phyloP scores from a whole-genome alignment of 495 filamentous ascomycete species.

The Penicillium canescens region DNA sequence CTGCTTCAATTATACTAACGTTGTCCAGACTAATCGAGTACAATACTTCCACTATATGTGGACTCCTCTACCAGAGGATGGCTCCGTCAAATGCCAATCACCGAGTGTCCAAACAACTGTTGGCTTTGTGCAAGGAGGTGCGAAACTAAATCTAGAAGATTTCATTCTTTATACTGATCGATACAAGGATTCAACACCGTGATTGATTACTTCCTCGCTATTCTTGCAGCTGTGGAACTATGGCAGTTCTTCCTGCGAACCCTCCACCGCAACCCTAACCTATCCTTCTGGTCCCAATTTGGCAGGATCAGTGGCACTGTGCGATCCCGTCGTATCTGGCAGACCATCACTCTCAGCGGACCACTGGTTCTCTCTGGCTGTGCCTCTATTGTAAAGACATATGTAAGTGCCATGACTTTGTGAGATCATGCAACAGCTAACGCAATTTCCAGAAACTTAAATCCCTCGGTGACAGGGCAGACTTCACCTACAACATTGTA shows the following conservation, averaged over 20 bases:
- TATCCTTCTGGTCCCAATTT: constrained; percentile 32
- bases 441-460: constrained; percentile 26
- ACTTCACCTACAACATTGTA: constrained; percentile 40
- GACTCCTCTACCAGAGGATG: constrained; percentile 35
- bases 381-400: constrained; percentile 40
- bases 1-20: constrained; percentile 2
- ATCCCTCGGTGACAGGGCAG: constrained; percentile 26
- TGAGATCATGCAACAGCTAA: not conserved
- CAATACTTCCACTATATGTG: constrained; percentile 45
- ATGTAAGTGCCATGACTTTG: constrained; percentile 19
- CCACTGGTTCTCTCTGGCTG: constrained; percentile 33
- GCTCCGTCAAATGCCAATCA: constrained; percentile 35
- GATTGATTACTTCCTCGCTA: constrained; percentile 34
- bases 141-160: not conserved
- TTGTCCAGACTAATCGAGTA: constrained; percentile 25
- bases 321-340: constrained; percentile 36
- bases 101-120: constrained; percentile 35
- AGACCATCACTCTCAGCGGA: constrained; percentile 34
- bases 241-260: constrained; percentile 39
- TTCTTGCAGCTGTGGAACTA: constrained; percentile 34
- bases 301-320: constrained; percentile 29
- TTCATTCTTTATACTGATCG: not conserved
- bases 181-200: constrained; percentile 33
- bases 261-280: constrained; percentile 24
- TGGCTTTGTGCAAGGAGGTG: constrained; percentile 40